Base-by-base conservation (phyloP, 192 early-diverging fungal genomes). In the Gonapodya prolifera region DNA sequence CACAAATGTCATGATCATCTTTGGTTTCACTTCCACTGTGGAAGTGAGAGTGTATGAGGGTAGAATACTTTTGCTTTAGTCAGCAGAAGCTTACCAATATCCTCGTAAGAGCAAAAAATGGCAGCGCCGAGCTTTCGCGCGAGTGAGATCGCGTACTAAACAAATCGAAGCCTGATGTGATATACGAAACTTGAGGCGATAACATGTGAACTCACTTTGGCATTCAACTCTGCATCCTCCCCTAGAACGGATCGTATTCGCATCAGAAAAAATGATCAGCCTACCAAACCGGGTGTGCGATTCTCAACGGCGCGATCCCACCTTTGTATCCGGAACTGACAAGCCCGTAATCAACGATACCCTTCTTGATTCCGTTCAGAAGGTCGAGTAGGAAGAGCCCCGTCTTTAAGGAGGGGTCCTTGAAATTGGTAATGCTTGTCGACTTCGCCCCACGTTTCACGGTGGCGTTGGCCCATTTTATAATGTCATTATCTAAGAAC, bases 61-160 rank as follows among this genome's bases (percentile, higher is more conserved):
- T n/a, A n/a, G n/a, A n/a, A n/a, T n/a, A n/a, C n/a, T n/a, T n/a
- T n/a, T n/a, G n/a, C n/a, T n/a, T n/a, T n/a, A n/a, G n/a, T n/a
- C n/a, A n/a, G n/a, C n/a, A n/a, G n/a, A n/a, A n/a, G n/a, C n/a
- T n/a, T n/a, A n/a, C n/a, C n/a, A 83, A 99, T 99, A 86, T 99
- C 96, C 87, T 99, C 96, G 13, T 96, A 96, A 61, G 97, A 87
- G 74, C 98, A 88, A 85, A 99, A 99, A 82, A 99, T 99, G 35
- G 96, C 97, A 17, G 98, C 96, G 29, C 98, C 98, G 74, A 99
- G 86, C 86, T 99, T 99, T 83, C 98, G 91, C 29, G 98, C 98
- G 87, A 98, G 95, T 1, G 95, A 97, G 76, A 99, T 98, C 70
- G 96, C 96, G 75, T 97, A 94, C 83, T n/a, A n/a, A n/a, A n/a